These are phyloP conservation scores for Plectosphaerella cucumerina DNA, from an alignment of 2,329 filamentous ascomycete species.

Conservation along the genomic window DNA sequence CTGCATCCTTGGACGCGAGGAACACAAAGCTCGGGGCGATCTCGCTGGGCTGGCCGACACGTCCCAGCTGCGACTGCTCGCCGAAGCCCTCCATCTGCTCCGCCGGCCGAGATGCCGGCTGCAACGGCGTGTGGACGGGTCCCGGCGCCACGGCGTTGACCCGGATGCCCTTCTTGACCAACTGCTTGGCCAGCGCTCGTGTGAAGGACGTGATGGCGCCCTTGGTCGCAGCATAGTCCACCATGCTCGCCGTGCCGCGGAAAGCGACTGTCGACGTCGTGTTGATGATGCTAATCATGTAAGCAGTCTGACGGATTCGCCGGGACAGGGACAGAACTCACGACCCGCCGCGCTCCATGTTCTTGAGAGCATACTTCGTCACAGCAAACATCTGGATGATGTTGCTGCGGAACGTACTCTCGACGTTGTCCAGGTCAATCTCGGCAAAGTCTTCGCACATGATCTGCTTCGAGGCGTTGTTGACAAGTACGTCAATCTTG, in stretches of 20 bases:
- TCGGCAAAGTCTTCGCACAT: slow-evolving; percentile 48
- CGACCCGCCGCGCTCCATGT: slow-evolving; percentile 47
- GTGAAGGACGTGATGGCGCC: slow-evolving; percentile 56
- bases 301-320: neutral
- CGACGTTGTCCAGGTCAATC: slow-evolving; percentile 49
- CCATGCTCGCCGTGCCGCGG: slow-evolving; percentile 42
- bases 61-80: slow-evolving; percentile 27
- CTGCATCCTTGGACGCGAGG: slow-evolving; percentile 32
- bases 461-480: slow-evolving; percentile 55
- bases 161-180: slow-evolving; percentile 52
- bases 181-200: slow-evolving; percentile 44
- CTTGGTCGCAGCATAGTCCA: slow-evolving; percentile 56
- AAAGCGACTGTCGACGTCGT: slow-evolving; percentile 50
- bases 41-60: slow-evolving; percentile 39
- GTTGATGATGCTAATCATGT: slow-evolving; percentile 47
- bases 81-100: slow-evolving; percentile 42
- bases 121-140: slow-evolving; percentile 37
- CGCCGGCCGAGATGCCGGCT: slow-evolving; percentile 35
- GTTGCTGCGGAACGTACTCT: slow-evolving; percentile 53
- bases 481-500: slow-evolving; percentile 47
- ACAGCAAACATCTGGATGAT: slow-evolving; percentile 57
- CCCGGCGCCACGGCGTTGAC: slow-evolving; percentile 44
- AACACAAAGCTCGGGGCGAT: slow-evolving; percentile 37
- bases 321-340: slow-evolving; percentile 17
- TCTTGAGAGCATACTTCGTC: slow-evolving; percentile 50